Evolutionary conservation across 805 yeast genomes (phyloP), one percentile per base, ranked within the genome.

Genomic region (Ogataea polymorpha): DNA sequence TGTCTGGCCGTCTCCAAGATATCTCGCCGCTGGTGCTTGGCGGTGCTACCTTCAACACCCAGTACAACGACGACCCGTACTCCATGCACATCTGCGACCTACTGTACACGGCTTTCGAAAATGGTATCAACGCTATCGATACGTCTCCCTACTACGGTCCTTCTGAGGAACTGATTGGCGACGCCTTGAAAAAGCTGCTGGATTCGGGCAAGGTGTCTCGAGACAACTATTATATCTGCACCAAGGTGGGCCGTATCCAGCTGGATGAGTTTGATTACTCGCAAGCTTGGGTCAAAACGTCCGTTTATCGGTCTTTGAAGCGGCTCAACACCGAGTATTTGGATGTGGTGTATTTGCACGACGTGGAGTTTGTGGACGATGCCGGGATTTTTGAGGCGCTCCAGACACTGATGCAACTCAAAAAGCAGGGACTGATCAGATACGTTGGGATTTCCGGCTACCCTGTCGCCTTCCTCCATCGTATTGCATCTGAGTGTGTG

Each of bases 121-220:
- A 69, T 18, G 96, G 96, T 0, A 67, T 87, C 45, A 74, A 71
- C 33, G 93, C 95, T 2, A 69, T 90, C 26, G 97, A 90, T 57
- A 88, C 97, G 0, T 86, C 96, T 0, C 96, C 97, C 3, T 89
- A 86, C 64, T 90, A 90, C 58, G 97, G 97, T 0, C 87, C 87
- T 0, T 85, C 95, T 5, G 98, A 90, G 56, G 70, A 63, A 14
- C 49, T 90, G 11, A 58, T 86, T 5, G 97, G 98, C 2, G 46
- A 70, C 12, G 91, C 89, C 0, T 64, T 90, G 49, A 59, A 62
- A 17, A 41, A 55, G 1, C 47, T 66, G 23, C 49, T 60, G 5
- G 36, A 66, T 7, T 56, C 57, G 4, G 58, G 58, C 2, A 68
- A 71, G 27, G 59, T 56, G 35, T 61, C 70, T 52, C 71, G 98